Base-by-base conservation (phyloP, 495 filamentous ascomycete species). In the Aspergillus egyptiacus region DNA sequence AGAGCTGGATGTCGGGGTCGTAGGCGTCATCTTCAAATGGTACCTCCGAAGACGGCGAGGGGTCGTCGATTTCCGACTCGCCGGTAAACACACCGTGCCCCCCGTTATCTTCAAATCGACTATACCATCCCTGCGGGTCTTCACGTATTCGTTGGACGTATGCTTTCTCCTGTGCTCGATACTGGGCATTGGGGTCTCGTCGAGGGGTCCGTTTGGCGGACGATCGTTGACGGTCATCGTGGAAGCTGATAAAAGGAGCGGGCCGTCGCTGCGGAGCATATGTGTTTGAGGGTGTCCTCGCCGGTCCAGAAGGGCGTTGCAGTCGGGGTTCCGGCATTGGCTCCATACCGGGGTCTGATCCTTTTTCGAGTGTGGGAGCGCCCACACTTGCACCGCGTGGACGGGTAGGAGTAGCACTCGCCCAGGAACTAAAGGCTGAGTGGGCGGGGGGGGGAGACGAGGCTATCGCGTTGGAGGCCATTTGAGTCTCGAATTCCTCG, bases 1-100 rank as follows among this genome's bases (percentile, higher is more conserved):
- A 95, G 47, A 97, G 78, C 60, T 96, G 82, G 22, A 87, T 91
- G 59, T 97, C 93, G 46, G 90, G 87, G 57, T 97, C 91, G 66
- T 94, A 95, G 28, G 78, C 74, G 58, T 95, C 87, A 51, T 85
- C 85, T 40, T 87, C 84, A 54, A 86, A 86, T 15, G 85, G 85
- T 2, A 81, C 79, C 51, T 93, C 91, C 0, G 87, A 88, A 0
- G 86, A 85, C 3, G 91, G 91, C 0, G 89, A 93, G 51, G 86
- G 86, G 6, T 87, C 93, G 40, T 97, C 93, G n/a, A 84, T 79
- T 55, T 95, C 89, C 8, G 91, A 90, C 34, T 90, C 89, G 2
- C 61, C 84, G 76, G 67, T 84, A 79, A 36, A 77, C 42, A 82
- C 62, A 33, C 77, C 79, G 34, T 78, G 76, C 4, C 79, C 78